These are phyloP conservation scores for Babesia bovis DNA, from an alignment of 169 alveolate genomes.

Conservation along the genomic window DNA sequence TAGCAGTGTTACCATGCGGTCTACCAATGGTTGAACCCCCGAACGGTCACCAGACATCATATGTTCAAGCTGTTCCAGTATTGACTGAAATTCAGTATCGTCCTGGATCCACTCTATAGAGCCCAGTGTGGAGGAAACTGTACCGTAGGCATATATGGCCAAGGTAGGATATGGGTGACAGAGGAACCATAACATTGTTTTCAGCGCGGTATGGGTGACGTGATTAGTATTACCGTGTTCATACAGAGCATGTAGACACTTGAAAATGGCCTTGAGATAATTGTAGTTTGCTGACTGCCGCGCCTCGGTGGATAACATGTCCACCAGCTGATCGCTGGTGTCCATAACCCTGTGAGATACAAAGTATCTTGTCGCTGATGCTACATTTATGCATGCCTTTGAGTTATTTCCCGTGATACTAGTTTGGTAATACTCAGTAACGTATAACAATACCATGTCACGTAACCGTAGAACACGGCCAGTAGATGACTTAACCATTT, in stretches of 20 bases:
- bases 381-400: conserved; percentile 23
- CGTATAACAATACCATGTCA: conserved; percentile 9
- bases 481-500: background rate
- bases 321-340: conserved; percentile 12
- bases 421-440: conserved; percentile 7
- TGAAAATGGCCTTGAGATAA: conserved; percentile 49
- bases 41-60: background rate
- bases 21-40: background rate
- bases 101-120: background rate
- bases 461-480: background rate
- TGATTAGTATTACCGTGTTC: background rate
- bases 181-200: conserved; percentile 35
- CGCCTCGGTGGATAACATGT: conserved; percentile 22
- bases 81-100: background rate
- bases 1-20: background rate
- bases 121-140: conserved; percentile 14
- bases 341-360: conserved; percentile 19
- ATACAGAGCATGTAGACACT: conserved; percentile 38
- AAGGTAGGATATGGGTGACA: conserved; percentile 59
- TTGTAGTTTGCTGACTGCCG: conserved; percentile 46
- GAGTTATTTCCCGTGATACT: conserved; percentile 21
- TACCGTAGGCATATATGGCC: conserved; percentile 31
- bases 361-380: conserved; percentile 7
- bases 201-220: conserved; percentile 2
- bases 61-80: background rate